Conservation (phyloP, 768 basidiomycete genomes). For the Auriculariales sp. region DNA sequence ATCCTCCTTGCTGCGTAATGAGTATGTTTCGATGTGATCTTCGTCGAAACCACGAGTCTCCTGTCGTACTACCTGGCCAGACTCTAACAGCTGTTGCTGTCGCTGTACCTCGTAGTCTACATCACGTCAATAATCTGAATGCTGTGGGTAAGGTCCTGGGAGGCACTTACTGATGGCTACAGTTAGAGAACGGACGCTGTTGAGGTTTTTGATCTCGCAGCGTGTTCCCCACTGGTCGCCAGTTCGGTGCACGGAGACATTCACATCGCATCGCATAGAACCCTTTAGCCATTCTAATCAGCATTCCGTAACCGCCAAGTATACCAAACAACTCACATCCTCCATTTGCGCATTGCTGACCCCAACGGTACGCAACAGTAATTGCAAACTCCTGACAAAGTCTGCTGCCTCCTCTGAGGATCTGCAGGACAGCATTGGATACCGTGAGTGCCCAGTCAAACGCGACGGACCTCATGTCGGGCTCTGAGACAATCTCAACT, state of each 20-base stretch:
- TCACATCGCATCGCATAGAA: slow-evolving; percentile 88
- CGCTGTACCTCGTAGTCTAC: slow-evolving; percentile 70
- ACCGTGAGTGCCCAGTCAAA: too few species aligned
- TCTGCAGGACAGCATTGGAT: slow-evolving; percentile 12
- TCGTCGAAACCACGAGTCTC: slow-evolving; percentile 91
- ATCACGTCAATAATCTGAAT: background rate
- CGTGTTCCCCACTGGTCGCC: slow-evolving; percentile 46
- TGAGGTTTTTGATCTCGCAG: slow-evolving; percentile 95
- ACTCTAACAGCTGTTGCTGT: slow-evolving; percentile 46
- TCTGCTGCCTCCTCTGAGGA: slow-evolving; percentile 83
- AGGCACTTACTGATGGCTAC: slow-evolving; percentile 74
- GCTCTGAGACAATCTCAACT: slow-evolving; percentile 92
- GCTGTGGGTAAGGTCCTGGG: background rate
- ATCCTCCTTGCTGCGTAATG: slow-evolving; percentile 78
- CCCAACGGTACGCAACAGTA: slow-evolving; percentile 65
- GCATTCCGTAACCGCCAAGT: background rate
- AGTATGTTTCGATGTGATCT: slow-evolving; percentile 63
- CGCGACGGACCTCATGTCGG: slow-evolving; percentile 54
- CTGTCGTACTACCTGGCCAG: slow-evolving; percentile 38
- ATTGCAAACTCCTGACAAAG: slow-evolving; percentile 75
- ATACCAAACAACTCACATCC: slow-evolving; percentile 35
- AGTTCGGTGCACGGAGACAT: slow-evolving; percentile 71
- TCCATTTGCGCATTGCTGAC: slow-evolving; percentile 97
- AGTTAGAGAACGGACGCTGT: slow-evolving; percentile 74
- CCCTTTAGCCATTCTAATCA: slow-evolving; percentile 35